Base-by-base conservation (phyloP, 805 yeast genomes). In the Candida cerambycidarum region DNA sequence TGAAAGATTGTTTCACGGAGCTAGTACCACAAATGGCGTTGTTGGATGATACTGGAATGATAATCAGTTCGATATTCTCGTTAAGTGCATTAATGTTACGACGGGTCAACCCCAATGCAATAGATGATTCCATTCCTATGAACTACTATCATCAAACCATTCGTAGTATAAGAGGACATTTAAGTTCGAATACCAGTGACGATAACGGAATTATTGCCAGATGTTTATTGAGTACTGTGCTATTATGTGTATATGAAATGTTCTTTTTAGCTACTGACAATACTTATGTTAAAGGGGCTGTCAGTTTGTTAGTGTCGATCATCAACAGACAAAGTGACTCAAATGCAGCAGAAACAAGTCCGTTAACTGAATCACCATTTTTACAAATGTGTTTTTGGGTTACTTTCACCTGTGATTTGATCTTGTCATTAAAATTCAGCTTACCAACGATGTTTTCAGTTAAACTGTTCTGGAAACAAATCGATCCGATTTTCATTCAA, bases 211-310 rank as follows among this genome's bases (percentile, higher is more conserved):
- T 59, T 12, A 59, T 60, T 21, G 58, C 66, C 1, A 51, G 71
- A 19, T 69, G 74, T 38, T 57, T 69, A 25, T 45, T 68, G 19
- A 63, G 70, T 45, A 66, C 73, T 1, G 59, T 59, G 13, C 48
- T 69, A 12, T 55, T 69, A 13, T 65, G 72, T 31, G 57, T 68
- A 11, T 66, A 65, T 50, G 74, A 69, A 48, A 55, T 67, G 50
- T 62, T 63, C 38, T 68, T 65, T 38, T 62, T 63, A 27, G 70
- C 69, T 7, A 56, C 58, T 17, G 70, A 65, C 35, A 60, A 60
- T 29, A 62, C 69, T 3, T 62, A 69, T 44, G 63, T 65, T 29
- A 67, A 61, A 49, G 71, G 69, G 1, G 73, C 72, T 1, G 58
- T 63, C 6, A 55, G 61, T 23, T 58, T 68, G 10, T 52, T 68